A percentile compares a stretch with the other conserved stretches of the same genome.
These are phyloP conservation scores for Phytomonas sp. DNA, from an alignment of 208 protist genomes.

Conservation along the genomic window DNA sequence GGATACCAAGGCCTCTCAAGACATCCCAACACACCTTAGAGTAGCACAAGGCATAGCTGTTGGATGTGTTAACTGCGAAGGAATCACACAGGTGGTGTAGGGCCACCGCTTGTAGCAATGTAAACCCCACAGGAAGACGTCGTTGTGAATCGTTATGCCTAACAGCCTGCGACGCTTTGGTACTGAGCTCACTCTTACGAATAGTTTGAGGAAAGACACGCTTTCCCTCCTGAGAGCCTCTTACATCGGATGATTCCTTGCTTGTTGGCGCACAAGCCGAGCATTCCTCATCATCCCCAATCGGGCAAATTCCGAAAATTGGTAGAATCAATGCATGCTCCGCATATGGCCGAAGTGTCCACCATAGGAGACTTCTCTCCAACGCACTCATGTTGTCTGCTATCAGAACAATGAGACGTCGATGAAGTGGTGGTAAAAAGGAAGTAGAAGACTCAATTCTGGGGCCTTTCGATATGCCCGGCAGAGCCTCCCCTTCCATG, in stretches of 20 bases:
- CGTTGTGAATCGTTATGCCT: background rate
- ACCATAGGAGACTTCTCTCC: constrained; percentile 35
- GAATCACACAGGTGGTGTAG: background rate
- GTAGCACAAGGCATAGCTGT: constrained; percentile 6
- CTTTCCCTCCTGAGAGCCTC: background rate
- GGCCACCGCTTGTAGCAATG: background rate
- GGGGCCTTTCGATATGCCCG: background rate
- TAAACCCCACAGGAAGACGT: background rate
- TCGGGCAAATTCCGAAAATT: constrained; percentile 37
- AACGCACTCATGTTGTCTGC: constrained; percentile 11
- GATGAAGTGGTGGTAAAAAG: constrained; percentile 10
- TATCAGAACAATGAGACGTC: constrained; percentile 5
- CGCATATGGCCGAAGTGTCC: constrained; percentile 38
- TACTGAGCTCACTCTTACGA: background rate
- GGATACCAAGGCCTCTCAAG: background rate
- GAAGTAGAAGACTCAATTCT: background rate
- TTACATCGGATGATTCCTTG: background rate
- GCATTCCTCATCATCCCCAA: background rate
- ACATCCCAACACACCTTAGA: background rate
- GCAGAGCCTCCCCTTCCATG: constrained; percentile 1
- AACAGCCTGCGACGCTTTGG: background rate
- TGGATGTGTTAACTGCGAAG: background rate
- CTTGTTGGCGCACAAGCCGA: background rate
- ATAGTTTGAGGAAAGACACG: background rate
- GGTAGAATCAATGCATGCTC: constrained; percentile 59